phyloP scores from a whole-genome alignment of 23 red algal genomes.

The Pyropia yezoensis region DNA sequence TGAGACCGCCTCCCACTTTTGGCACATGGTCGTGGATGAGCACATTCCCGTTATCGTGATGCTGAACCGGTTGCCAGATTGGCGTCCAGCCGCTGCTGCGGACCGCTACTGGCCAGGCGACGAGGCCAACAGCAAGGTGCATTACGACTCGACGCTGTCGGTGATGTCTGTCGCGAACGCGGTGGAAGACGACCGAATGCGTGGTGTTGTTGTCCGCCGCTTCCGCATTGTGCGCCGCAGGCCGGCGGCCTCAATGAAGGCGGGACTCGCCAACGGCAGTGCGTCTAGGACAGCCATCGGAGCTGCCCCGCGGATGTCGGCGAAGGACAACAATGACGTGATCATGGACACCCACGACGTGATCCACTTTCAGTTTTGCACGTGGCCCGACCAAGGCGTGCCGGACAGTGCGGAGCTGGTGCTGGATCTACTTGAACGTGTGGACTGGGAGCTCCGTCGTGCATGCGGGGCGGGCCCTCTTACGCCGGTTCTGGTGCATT shows the following conservation, averaged over 20 bases:
- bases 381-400: slow-evolving; percentile 89
- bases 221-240: slow-evolving; percentile 30
- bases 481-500: slow-evolving; percentile 63
- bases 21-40: slow-evolving; percentile 90
- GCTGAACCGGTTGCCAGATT: slow-evolving; percentile 24
- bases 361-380: slow-evolving; percentile 69
- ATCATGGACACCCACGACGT: slow-evolving; percentile 35
- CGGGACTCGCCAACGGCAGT: not conserved
- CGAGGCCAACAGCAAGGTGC: slow-evolving; percentile 13
- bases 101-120: slow-evolving; percentile 75
- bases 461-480: slow-evolving; percentile 9
- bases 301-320: not conserved
- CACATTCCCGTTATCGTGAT: slow-evolving; percentile 70
- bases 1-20: slow-evolving; percentile 65
- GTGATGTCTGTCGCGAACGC: not conserved
- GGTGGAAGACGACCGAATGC: slow-evolving; percentile 1
- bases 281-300: no score
- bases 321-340: slow-evolving; percentile 27
- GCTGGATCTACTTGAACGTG: slow-evolving; percentile 38
- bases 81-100: not conserved
- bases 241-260: slow-evolving; percentile 18
- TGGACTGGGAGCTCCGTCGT: slow-evolving; percentile 4
- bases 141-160: not conserved
- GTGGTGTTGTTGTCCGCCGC: slow-evolving; percentile 21
- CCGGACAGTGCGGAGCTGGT: slow-evolving; percentile 37